A percentile compares a stretch with the other conserved stretches of the same genome.
These are phyloP conservation scores for Corylus americana DNA, from an alignment of 306 rosid species.

Conservation along the genomic window DNA sequence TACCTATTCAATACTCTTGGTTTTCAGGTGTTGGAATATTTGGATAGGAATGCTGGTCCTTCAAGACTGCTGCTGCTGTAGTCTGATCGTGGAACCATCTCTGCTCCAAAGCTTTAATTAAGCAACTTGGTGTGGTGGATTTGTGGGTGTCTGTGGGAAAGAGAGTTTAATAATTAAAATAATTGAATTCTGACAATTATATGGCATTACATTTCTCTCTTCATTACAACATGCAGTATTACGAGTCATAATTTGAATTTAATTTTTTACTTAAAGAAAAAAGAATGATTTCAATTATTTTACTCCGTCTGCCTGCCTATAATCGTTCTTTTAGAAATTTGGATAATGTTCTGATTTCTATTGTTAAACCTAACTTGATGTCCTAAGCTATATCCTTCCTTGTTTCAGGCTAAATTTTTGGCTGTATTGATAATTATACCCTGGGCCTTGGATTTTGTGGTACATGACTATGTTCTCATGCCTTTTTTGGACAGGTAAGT, in stretches of 20 bases:
- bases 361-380: not conserved
- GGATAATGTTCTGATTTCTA: slow-evolving; percentile 17
- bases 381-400: slow-evolving; percentile 25
- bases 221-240: not conserved
- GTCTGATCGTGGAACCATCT: not conserved
- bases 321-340: not conserved
- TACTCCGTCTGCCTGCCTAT: not conserved
- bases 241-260: not conserved
- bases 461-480: slow-evolving; percentile 91
- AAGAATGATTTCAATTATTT: not conserved
- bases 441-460: slow-evolving; percentile 87
- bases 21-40: not conserved
- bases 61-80: not conserved
- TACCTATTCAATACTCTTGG: not conserved
- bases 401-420: slow-evolving; percentile 84
- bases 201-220: not conserved
- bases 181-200: not conserved
- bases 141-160: not conserved
- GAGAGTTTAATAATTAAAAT: not conserved
- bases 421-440: slow-evolving; percentile 76
- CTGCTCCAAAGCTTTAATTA: not conserved
- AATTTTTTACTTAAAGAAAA: not conserved
- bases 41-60: not conserved
- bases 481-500: slow-evolving; percentile 90
- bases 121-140: not conserved